Evolutionary conservation across 1,284 basidiomycete genomes (phyloP), one percentile per base, ranked within the genome.

Genomic region (Neonothopanus nambi): DNA sequence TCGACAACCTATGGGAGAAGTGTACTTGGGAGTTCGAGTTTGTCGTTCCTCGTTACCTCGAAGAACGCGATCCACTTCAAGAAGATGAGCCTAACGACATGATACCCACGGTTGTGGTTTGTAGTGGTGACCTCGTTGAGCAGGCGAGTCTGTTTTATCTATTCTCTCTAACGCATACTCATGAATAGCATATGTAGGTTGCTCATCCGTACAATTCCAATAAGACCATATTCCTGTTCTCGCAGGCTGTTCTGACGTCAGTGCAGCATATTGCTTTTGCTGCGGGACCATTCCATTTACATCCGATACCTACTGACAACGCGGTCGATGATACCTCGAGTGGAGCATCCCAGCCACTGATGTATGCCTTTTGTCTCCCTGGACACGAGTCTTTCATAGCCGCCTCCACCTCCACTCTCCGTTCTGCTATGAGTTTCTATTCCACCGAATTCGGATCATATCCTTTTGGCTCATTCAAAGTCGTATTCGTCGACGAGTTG

Each of bases 11-110:
- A 12, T 98, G 94, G 92, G 96, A 98, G 70, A 87, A 93, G 64
- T 98, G 93, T 65, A 97, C 96, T 2, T 99, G 97, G 97, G 97
- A 99, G 66, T 89, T 99, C 51, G 93, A 98, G 68, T 92, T 98
- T 67, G 85, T 98, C 52, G 95, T 98, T 18, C 95, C 95, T 40
- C 84, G 89, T 55, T 89, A 85, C 61, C 75, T 96, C 9, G 89
- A 93, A 63, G 89, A 91, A 55, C 74, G 74, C 12, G 76, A 79
- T 45, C 64, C 71, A 33, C 70, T 67, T 17, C 77, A 81, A 43
- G 84, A 86, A 49, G 82, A 79, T 21, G 85, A 85, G 24, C 71
- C 74, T n/a, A 74, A 63, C 50, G 81, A 84, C 46, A 78, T 85
- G 23, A 81, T 75, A 62, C 91, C 92, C 1, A 89, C 93, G 3